Conservation (phyloP, 768 basidiomycete genomes). For the Mycena floridula region DNA sequence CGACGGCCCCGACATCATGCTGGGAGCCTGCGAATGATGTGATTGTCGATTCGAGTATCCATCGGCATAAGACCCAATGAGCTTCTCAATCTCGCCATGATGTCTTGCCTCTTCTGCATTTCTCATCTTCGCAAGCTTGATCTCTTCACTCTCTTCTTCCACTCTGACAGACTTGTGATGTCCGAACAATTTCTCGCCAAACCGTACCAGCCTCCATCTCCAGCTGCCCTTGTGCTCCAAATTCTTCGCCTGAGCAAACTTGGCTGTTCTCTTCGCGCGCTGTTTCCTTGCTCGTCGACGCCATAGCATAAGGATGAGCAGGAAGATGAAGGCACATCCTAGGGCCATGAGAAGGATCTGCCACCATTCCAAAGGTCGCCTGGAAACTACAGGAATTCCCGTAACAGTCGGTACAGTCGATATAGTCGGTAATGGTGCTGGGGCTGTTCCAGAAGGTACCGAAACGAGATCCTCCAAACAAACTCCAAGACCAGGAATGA, state of each 20-base stretch:
- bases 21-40: slow-evolving; percentile 22
- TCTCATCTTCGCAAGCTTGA: slow-evolving; percentile 43
- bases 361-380: slow-evolving; percentile 63
- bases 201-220: slow-evolving; percentile 48
- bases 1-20: slow-evolving; percentile 40
- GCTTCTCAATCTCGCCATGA: slow-evolving; percentile 43
- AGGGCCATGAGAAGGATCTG: slow-evolving; percentile 80
- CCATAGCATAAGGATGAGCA: slow-evolving; percentile 62
- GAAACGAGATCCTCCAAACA: slow-evolving; percentile 74
- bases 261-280: slow-evolving; percentile 59
- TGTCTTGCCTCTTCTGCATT: slow-evolving; percentile 46
- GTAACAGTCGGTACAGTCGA: slow-evolving; percentile 44
- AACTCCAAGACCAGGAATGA: slow-evolving; percentile 66
- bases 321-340: slow-evolving; percentile 73
- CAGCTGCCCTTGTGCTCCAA: slow-evolving; percentile 44
- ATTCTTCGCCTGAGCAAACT: slow-evolving; percentile 56
- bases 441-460: slow-evolving; percentile 37
- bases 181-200: slow-evolving; percentile 57
- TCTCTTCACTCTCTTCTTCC: slow-evolving; percentile 33
- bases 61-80: slow-evolving; percentile 42
- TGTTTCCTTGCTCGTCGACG: slow-evolving; percentile 64
- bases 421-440: slow-evolving; percentile 32
- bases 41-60: slow-evolving; percentile 44
- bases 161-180: slow-evolving; percentile 25
- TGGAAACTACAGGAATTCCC: slow-evolving; percentile 16